phyloP scores from a whole-genome alignment of 306 rosid genomes.

The Glycine latifolia region DNA sequence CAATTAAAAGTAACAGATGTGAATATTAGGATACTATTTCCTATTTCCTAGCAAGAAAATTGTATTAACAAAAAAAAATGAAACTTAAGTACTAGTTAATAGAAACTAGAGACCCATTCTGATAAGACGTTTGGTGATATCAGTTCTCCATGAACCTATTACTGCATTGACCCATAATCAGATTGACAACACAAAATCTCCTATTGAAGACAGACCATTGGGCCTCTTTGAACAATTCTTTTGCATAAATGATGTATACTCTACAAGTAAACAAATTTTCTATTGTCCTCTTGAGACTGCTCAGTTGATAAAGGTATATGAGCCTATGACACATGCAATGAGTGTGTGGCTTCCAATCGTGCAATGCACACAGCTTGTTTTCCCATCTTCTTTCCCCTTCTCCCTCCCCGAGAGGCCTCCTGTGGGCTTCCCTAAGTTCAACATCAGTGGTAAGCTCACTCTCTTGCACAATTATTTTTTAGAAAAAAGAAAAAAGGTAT shows the following conservation, averaged over 20 bases:
- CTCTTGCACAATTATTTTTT: not conserved
- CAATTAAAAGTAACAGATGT: slow-evolving; percentile 4
- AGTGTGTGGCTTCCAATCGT: not conserved
- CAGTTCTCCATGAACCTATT: slow-evolving; percentile 33
- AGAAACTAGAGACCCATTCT: slow-evolving; percentile 12
- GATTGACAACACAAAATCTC: slow-evolving; percentile 22
- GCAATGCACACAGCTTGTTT: not conserved
- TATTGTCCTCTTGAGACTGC: not conserved
- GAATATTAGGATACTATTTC: slow-evolving; percentile 25
- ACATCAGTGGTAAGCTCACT: not conserved
- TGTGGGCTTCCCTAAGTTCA: slow-evolving; percentile 3
- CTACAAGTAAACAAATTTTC: not conserved
- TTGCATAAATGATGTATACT: not conserved
- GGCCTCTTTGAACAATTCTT: slow-evolving; percentile 14
- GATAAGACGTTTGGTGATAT: slow-evolving; percentile 25
- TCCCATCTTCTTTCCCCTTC: not conserved
- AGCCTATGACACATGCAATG: not conserved
- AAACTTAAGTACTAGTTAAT: slow-evolving; percentile 29
- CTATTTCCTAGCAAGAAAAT: slow-evolving; percentile 10
- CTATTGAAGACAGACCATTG: slow-evolving; percentile 14
- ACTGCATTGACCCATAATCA: slow-evolving; percentile 24
- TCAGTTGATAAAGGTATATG: not conserved
- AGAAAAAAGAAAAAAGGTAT: not conserved
- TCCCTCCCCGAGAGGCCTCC: not conserved
- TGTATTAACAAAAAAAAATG: not conserved